Conservation (phyloP, 176 grass and related monocot species). For the Oryza coarctata region DNA sequence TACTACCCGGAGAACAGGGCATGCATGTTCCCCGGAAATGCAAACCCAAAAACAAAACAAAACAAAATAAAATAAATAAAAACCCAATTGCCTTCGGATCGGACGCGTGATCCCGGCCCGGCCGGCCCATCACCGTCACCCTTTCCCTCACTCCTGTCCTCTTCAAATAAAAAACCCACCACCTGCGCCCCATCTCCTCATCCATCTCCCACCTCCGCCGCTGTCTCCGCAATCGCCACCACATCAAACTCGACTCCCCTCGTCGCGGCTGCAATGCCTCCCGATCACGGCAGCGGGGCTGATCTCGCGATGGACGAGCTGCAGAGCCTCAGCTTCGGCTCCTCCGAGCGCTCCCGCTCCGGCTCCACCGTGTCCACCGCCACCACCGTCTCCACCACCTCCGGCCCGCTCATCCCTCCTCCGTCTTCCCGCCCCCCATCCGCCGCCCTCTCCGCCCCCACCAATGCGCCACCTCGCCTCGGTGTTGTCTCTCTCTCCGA, state of each 20-base stretch:
- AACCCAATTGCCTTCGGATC: not conserved
- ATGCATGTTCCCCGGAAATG: conserved; percentile 40
- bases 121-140: conserved; percentile 38
- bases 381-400: conserved; percentile 64
- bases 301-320: conserved; percentile 62
- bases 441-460: not conserved
- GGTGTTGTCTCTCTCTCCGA: conserved; percentile 58
- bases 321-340: conserved; percentile 95
- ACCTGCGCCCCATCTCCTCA: not conserved
- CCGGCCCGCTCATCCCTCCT: conserved; percentile 32
- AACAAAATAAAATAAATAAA: not conserved
- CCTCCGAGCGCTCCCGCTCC: conserved; percentile 81
- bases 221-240: not conserved
- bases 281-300: not conserved
- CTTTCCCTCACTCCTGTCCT: not conserved
- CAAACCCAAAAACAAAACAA: not conserved
- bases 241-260: not conserved
- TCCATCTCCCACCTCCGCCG: not conserved
- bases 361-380: conserved; percentile 71
- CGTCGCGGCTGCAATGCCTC: conserved; percentile 3
- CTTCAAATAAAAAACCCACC: conserved; percentile 55
- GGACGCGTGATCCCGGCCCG: conserved; percentile 52
- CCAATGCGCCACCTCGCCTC: conserved; percentile 27
- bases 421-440: not conserved
- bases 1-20: conserved; percentile 32